Percentiles rank a stretch among this genome's conserved stretches.
These are phyloP conservation scores for Lepidium didymum DNA, from an alignment of 345 rosid genomes.

Conservation along the genomic window DNA sequence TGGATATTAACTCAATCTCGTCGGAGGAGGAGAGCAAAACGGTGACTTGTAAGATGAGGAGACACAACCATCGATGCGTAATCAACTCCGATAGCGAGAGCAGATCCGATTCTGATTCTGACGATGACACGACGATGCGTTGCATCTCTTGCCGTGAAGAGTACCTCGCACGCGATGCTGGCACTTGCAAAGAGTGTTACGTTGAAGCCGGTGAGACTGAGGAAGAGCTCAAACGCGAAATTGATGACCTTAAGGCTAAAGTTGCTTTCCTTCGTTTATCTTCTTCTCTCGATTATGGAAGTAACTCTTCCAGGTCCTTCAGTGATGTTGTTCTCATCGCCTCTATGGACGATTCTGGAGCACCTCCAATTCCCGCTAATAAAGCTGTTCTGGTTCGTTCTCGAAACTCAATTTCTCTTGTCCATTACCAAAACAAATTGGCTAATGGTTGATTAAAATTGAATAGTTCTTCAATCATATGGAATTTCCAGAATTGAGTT, in stretches of 20 bases:
- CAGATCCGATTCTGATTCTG: conserved; percentile 29
- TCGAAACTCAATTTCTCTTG: not conserved
- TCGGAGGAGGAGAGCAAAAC: not conserved
- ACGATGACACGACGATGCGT: conserved; percentile 33
- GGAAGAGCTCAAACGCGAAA: conserved; percentile 70
- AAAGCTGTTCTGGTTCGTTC: conserved; percentile 58
- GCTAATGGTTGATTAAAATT: no score
- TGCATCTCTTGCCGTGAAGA: conserved; percentile 64
- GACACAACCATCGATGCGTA: conserved; percentile 7
- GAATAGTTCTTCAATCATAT: no score
- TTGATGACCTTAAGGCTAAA: conserved; percentile 69
- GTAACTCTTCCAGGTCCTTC: conserved; percentile 30
- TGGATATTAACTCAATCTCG: not conserved
- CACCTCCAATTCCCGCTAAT: conserved; percentile 51
- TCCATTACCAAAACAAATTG: not conserved
- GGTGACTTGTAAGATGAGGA: conserved; percentile 12
- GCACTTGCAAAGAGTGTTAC: conserved; percentile 63
- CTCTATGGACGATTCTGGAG: conserved; percentile 33
- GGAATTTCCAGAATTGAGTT: not conserved
- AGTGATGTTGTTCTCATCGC: conserved; percentile 65
- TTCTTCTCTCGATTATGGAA: conserved; percentile 36
- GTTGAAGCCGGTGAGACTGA: conserved; percentile 54
- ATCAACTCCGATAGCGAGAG: conserved; percentile 15
- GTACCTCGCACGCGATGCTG: conserved; percentile 44
- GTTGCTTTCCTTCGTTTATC: conserved; percentile 54